These are phyloP conservation scores for Neoarthrinium moseri DNA, from an alignment of 2,329 filamentous ascomycete species.

Conservation along the genomic window DNA sequence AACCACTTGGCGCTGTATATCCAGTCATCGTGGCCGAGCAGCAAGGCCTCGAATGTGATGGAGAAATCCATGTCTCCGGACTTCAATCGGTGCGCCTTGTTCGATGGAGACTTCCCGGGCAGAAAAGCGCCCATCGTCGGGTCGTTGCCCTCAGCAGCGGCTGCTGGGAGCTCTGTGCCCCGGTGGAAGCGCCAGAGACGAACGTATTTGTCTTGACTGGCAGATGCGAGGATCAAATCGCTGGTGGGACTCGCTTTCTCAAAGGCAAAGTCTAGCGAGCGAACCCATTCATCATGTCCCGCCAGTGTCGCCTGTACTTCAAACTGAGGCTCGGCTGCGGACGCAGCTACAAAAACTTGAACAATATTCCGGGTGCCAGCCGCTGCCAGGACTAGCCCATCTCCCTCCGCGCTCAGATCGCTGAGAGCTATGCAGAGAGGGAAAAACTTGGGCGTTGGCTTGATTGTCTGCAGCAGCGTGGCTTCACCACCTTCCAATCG, in stretches of 20 bases:
- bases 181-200: constrained; percentile 85
- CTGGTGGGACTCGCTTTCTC: constrained; percentile 54
- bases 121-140: constrained; percentile 57
- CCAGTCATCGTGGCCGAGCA: constrained; percentile 97
- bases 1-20: constrained; percentile 87
- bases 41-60: constrained; percentile 87
- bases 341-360: constrained; percentile 70
- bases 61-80: constrained; percentile 64
- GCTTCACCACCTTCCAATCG: constrained; percentile 49
- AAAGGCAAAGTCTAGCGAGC: constrained; percentile 75
- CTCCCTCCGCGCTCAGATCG: constrained; percentile 49
- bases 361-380: constrained; percentile 82
- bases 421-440: constrained; percentile 74
- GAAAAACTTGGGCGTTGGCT: constrained; percentile 75
- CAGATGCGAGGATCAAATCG: constrained; percentile 83
- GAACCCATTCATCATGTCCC: constrained; percentile 94
- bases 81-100: constrained; percentile 81
- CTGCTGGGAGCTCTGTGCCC: constrained; percentile 63
- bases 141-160: constrained; percentile 52
- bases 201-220: constrained; percentile 96
- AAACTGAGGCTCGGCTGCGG: constrained; percentile 49
- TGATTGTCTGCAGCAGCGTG: constrained; percentile 67
- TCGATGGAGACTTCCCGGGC: constrained; percentile 74
- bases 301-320: constrained; percentile 72
- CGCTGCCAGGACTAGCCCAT: constrained; percentile 70